Evolutionary conservation across 2,329 filamentous ascomycete species (phyloP).

Genomic region (Xylariaceae sp.): DNA sequence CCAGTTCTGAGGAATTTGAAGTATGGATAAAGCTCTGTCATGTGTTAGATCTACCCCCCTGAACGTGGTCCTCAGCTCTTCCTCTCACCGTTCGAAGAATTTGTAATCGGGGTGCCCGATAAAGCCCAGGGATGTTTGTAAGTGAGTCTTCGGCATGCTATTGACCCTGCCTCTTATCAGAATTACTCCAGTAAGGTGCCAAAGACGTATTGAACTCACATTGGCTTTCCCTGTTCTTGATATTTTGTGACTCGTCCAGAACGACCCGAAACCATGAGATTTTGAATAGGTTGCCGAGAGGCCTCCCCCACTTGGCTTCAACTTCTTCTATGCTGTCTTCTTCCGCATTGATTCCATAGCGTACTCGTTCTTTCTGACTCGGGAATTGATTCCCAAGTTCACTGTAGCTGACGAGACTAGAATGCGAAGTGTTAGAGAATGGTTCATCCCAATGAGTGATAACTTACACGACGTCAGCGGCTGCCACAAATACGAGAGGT

Average conservation of each 20-base stretch:
- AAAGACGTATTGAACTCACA: conserved; percentile 1
- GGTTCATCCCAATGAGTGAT: neutral
- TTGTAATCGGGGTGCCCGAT: conserved; percentile 14
- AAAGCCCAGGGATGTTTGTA: conserved; percentile 10
- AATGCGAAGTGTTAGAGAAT: neutral
- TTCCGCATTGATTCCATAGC: neutral
- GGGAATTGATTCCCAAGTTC: conserved; percentile 5
- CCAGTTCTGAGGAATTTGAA: conserved; percentile 7
- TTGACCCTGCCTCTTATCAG: conserved; percentile 9
- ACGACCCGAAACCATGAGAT: conserved; percentile 10
- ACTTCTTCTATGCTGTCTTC: neutral
- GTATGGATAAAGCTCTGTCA: conserved; percentile 11
- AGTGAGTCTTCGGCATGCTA: conserved; percentile 6
- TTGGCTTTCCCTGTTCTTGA: conserved; percentile 10
- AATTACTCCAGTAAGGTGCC: neutral
- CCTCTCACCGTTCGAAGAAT: conserved; percentile 7
- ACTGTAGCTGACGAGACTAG: conserved; percentile 11
- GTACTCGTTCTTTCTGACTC: neutral
- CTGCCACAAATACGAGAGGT: neutral
- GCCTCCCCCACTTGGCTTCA: neutral
- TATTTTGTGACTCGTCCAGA: conserved; percentile 15
- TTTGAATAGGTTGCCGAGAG: conserved; percentile 7
- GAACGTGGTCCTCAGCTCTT: no score
- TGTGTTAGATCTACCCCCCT: neutral
- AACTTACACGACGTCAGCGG: conserved; percentile 7